A percentile compares a stretch with the other conserved stretches of the same genome.
These are phyloP conservation scores for Endoconidiophora polonica DNA, from an alignment of 2,329 filamentous ascomycete genomes.

Conservation along the genomic window DNA sequence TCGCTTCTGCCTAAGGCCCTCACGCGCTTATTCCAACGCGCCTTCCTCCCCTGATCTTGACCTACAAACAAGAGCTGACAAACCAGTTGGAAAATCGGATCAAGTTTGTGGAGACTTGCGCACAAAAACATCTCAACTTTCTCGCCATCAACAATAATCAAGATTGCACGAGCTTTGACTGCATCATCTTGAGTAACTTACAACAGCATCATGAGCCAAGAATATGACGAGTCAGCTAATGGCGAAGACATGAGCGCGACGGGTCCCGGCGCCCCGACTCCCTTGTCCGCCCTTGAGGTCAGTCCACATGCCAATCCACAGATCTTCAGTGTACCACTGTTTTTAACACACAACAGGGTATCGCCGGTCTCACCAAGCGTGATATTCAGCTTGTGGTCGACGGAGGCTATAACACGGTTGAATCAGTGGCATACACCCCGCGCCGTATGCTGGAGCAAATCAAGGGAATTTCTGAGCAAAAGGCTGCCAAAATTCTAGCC, in stretches of 20 bases:
- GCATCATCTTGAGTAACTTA: neutral
- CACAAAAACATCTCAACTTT: neutral
- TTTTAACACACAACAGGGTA: conserved; percentile 38
- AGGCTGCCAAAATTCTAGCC: conserved; percentile 75
- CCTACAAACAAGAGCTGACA: neutral
- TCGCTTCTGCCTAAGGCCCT: conserved; percentile 6
- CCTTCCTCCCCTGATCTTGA: conserved; percentile 5
- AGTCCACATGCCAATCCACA: conserved; percentile 15
- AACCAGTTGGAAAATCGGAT: neutral
- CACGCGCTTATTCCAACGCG: conserved; percentile 5
- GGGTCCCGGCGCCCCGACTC: conserved; percentile 85
- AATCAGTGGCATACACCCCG: conserved; percentile 85
- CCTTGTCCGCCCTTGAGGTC: conserved; percentile 74
- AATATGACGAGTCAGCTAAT: conserved; percentile 49
- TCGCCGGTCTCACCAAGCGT: conserved; percentile 78
- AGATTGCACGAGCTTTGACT: neutral
- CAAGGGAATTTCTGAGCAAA: conserved; percentile 95
- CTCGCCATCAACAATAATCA: neutral
- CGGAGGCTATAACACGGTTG: conserved; percentile 86
- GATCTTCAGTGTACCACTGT: neutral
- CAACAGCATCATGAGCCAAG: conserved; percentile 25
- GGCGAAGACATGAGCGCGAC: conserved; percentile 56
- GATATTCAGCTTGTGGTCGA: conserved; percentile 89
- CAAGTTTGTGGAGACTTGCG: neutral
- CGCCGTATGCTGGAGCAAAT: conserved; percentile 77